These are phyloP conservation scores for Gloeostereum incarnatum DNA, from an alignment of 768 basidiomycete species.

Conservation along the genomic window DNA sequence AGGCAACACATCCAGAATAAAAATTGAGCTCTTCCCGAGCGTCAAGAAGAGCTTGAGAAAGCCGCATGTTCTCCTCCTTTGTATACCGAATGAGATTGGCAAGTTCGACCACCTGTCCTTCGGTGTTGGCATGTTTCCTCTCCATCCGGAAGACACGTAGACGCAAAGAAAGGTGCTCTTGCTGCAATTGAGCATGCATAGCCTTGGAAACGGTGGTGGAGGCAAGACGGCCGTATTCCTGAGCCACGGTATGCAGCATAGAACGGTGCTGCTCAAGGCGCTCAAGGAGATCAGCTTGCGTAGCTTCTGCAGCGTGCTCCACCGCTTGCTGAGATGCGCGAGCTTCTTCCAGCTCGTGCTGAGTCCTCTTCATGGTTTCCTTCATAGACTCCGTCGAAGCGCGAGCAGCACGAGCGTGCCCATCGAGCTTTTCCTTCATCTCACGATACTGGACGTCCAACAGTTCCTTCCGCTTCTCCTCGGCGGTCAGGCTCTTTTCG, in stretches of 20 bases:
- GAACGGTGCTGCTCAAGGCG: conserved; percentile 43
- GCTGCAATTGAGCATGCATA: conserved; percentile 27
- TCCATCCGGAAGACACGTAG: conserved; percentile 44
- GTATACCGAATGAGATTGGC: conserved; percentile 51
- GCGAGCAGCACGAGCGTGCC: conserved; percentile 26
- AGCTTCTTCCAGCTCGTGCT: conserved; percentile 24
- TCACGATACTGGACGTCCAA: conserved; percentile 36
- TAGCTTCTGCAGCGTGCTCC: conserved; percentile 20
- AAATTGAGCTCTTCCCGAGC: conserved; percentile 22
- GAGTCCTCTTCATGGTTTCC: conserved; percentile 23
- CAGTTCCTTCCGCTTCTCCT: conserved; percentile 41
- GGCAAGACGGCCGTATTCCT: conserved; percentile 46
- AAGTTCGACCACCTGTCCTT: conserved; percentile 58
- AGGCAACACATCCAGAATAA: conserved; percentile 6
- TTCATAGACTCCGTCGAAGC: conserved; percentile 23
- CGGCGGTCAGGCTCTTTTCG: conserved; percentile 37
- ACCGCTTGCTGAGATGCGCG: conserved; percentile 20
- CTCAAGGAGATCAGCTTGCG: conserved; percentile 34
- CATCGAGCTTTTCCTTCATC: conserved; percentile 28
- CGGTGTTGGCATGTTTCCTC: conserved; percentile 60
- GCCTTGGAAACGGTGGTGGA: conserved; percentile 28
- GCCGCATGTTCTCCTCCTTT: conserved; percentile 39
- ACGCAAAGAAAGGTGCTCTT: conserved; percentile 26
- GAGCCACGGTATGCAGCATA: conserved; percentile 36
- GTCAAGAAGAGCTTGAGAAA: conserved; percentile 26